Evolutionary conservation across 768 basidiomycete species (phyloP), one percentile per base, ranked within the genome.

Genomic region (Lactarius indigo): DNA sequence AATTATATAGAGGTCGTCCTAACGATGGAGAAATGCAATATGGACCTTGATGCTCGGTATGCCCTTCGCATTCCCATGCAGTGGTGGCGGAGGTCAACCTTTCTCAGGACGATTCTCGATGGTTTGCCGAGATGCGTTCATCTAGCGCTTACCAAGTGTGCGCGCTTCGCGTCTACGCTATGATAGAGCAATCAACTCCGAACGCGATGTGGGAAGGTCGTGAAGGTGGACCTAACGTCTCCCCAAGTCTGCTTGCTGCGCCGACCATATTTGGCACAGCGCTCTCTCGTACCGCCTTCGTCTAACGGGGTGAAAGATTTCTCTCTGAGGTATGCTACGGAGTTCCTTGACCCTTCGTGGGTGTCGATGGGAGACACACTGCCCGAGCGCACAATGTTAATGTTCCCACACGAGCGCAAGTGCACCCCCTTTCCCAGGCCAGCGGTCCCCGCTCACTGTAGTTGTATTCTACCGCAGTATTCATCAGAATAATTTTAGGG

Each of bases 351-450:
- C 1, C 20, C 42, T 20, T n/a, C 20, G 7, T 44, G 42, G 3
- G 88, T 90, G 0, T 87, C 84, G 83, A 91, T 93, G 86, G 85
- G 84, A 0, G 87, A 91, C 65, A 92, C 91, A 0, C 79, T 80
- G 61, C 75, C 90, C 28, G 88, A 90, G 75, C 85, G 85, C 70
- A 84, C 82, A 26, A 83, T 90, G 81, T 76, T 92, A 33, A 92
- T 92, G 89, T 91, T 92, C 73, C 91, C 91, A 0, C 91, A 92
- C 77, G 90, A 91, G 73, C 82, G 90, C 72, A 93, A 92, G 89
- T 90, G 65, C 73, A 86, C 77, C 28, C 12, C 63, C 61, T 58
- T 69, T 44, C 26, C 13, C 33, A 42, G n/a, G n/a, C n/a, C n/a
- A n/a, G 64, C 35, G 47, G 23, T 10, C 26, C 28, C n/a, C n/a